These are phyloP conservation scores for Neopestalotiopsis sp. DNA, from an alignment of 2,329 filamentous ascomycete genomes.

Conservation along the genomic window DNA sequence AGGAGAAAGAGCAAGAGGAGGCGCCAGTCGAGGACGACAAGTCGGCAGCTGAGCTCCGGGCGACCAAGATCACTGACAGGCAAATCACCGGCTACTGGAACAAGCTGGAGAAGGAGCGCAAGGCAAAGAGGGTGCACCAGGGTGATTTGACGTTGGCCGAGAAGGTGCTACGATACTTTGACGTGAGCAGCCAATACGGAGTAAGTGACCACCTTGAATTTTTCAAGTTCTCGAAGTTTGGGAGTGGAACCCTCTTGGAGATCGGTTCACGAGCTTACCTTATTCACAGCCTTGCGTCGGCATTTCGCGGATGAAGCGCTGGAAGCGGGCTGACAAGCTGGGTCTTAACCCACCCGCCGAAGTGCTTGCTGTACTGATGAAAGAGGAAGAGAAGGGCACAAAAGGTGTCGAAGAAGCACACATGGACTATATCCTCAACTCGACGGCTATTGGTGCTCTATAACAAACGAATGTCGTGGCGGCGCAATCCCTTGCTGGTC, in stretches of 20 bases:
- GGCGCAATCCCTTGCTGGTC: neutral
- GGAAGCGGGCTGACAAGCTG: slow-evolving; percentile 84
- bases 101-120: slow-evolving; percentile 70
- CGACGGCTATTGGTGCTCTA: slow-evolving; percentile 43
- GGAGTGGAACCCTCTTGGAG: slow-evolving; percentile 3
- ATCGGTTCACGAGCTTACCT: slow-evolving; percentile 13
- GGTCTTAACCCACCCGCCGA: slow-evolving; percentile 88
- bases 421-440: slow-evolving; percentile 70
- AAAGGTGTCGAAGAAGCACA: slow-evolving; percentile 68
- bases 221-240: neutral
- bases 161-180: slow-evolving; percentile 90
- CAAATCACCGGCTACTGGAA: slow-evolving; percentile 82
- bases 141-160: slow-evolving; percentile 73
- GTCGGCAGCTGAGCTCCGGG: slow-evolving; percentile 58
- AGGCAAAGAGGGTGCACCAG: slow-evolving; percentile 78
- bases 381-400: slow-evolving; percentile 66
- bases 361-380: slow-evolving; percentile 82
- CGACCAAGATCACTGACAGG: slow-evolving; percentile 67
- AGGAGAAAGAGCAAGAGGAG: slow-evolving; percentile 33
- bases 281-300: slow-evolving; percentile 82
- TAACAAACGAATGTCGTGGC: neutral
- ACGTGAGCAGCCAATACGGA: slow-evolving; percentile 89
- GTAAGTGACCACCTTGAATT: slow-evolving; percentile 56
- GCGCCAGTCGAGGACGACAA: slow-evolving; percentile 39
- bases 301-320: slow-evolving; percentile 79